Evolutionary conservation across 352 stramenopile genomes (phyloP), one percentile per base, ranked within the genome.

Genomic region (Phytophthora megakarya): DNA sequence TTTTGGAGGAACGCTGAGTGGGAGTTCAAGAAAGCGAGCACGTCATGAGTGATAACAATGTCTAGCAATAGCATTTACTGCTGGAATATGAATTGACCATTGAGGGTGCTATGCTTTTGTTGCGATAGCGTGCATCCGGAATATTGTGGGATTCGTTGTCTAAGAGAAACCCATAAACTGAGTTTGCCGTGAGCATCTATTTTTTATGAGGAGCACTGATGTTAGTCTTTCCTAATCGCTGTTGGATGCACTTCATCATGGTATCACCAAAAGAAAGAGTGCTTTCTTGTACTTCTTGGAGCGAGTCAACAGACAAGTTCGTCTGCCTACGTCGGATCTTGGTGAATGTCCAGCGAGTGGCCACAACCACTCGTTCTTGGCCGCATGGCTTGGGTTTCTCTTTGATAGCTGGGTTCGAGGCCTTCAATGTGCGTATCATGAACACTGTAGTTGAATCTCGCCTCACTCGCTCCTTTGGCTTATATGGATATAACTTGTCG

Each of bases 401-500:
- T 7, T 72, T 45, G 19, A 54, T 42, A 11, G 57, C 38, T 25
- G 35, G 7, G 3, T 21, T 25, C 1, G 23, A 13, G 19, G 52
- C 21, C 13, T 59, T 54, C 21, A 59, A 62, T 3, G 56, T 59
- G n/a, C 56, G 56, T 28, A 71, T 48, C 63, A 71, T 63, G 49
- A 71, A 71, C 6, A 67, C 43, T 2, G 63, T 76, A 12, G 58
- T 75, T 4, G 72, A 63, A 37, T 84, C 76, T 55, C 71, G 65
- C 23, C 64, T 59, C 22, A 62, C 49, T 3, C 72, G 67, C 18
- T 81, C 65, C 13, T 67, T 15, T 1, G 77, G 61, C 0, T 54
- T 61, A 46, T 80, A 83, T 7, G 74, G 74, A 13, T 81, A 71
- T 44, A 83, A 43, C 9, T 78, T 72, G 46, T 86, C 77, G 16